Percentiles rank a stretch among this genome's conserved stretches.
These are phyloP conservation scores for Aphanomyces cochlioides DNA, from an alignment of 352 stramenopile genomes.

Conservation along the genomic window DNA sequence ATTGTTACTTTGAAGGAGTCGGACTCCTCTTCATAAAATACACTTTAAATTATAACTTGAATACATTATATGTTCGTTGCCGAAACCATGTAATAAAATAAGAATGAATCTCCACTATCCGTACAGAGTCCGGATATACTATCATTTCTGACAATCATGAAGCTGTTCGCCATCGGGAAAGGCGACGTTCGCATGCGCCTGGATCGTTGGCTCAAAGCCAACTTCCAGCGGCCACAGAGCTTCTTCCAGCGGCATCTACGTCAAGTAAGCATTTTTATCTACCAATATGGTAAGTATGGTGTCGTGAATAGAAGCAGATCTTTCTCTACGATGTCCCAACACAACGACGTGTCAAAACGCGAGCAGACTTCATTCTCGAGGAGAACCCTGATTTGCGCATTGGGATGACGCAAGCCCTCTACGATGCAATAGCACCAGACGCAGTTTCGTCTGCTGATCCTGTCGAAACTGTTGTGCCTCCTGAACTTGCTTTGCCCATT, in stretches of 20 bases:
- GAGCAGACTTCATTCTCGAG: slow-evolving; percentile 6
- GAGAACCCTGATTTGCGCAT: slow-evolving; percentile 21
- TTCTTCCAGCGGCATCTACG: slow-evolving; percentile 30
- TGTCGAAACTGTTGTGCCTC: slow-evolving; percentile 1
- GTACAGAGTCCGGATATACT: no score
- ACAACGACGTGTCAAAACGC: neutral
- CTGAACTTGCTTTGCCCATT: slow-evolving; percentile 3
- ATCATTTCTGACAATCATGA: no score
- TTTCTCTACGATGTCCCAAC: slow-evolving; percentile 7
- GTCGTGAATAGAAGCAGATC: slow-evolving; percentile 19
- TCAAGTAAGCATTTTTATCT: neutral
- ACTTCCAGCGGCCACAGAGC: slow-evolving; percentile 28
- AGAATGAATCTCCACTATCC: no score
- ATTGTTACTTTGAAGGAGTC: no score
- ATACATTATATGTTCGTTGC: no score
- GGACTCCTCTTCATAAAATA: no score
- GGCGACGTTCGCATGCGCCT: slow-evolving; percentile 28
- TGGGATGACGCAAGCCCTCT: slow-evolving; percentile 7
- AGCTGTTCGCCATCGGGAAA: slow-evolving; percentile 18
- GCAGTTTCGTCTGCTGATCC: neutral
- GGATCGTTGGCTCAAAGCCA: slow-evolving; percentile 26
- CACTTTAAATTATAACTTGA: no score
- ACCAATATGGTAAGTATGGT: neutral
- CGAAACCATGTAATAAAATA: no score
- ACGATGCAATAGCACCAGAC: neutral